phyloP scores from a whole-genome alignment of 306 rosid species.

The Corylus heterophylla region DNA sequence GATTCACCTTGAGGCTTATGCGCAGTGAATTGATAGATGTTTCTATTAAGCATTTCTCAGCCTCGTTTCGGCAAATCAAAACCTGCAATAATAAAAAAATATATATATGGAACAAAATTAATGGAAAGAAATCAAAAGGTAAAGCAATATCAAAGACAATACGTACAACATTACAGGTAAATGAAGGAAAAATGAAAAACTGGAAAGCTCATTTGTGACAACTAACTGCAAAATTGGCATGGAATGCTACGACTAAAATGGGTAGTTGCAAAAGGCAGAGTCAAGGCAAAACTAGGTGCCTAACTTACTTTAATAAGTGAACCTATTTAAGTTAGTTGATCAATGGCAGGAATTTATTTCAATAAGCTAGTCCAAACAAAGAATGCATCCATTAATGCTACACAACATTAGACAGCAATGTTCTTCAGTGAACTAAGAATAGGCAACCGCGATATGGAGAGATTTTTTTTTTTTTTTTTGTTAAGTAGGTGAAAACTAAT shows the following conservation, averaged over 20 bases:
- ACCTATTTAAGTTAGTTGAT: background rate
- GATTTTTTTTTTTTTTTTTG: too few relatives aligned
- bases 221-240: background rate
- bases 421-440: background rate
- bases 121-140: background rate
- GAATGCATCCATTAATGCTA: background rate
- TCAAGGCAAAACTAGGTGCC: background rate
- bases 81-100: slow-evolving; percentile 53
- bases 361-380: background rate
- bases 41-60: slow-evolving; percentile 92
- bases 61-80: slow-evolving; percentile 92
- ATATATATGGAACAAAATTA: background rate
- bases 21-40: slow-evolving; percentile 95
- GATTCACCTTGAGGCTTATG: slow-evolving; percentile 87
- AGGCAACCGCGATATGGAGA: background rate
- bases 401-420: background rate
- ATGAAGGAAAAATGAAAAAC: background rate
- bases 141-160: background rate
- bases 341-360: background rate
- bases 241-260: background rate
- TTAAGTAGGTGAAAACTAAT: background rate
- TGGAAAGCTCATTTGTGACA: background rate
- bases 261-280: background rate
- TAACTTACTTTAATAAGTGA: background rate
- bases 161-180: background rate